These are phyloP conservation scores for Adiantum capillusveneris DNA, from an alignment of 75 land plant species.

Conservation along the genomic window DNA sequence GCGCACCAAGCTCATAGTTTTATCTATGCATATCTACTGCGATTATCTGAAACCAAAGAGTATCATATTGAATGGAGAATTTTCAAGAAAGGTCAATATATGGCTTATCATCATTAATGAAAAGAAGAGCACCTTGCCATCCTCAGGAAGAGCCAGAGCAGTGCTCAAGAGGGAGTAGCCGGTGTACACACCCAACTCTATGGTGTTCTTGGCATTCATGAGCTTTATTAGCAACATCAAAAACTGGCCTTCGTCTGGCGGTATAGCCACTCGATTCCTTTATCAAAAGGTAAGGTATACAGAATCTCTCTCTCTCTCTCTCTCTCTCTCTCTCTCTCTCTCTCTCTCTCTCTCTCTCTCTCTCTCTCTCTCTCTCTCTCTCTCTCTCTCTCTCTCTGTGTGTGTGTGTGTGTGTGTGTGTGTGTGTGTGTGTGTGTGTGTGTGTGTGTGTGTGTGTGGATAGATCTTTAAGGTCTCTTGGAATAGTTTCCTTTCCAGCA, in stretches of 20 bases:
- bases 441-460: too few species aligned
- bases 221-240: conserved; percentile 64
- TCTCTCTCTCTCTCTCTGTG: neutral
- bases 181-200: conserved; percentile 84
- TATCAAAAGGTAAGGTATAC: neutral
- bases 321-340: neutral
- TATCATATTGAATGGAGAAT: neutral
- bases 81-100: neutral
- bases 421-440: too few species aligned
- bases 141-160: conserved; percentile 70
- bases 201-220: conserved; percentile 75
- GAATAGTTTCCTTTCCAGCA: too few species aligned
- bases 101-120: neutral
- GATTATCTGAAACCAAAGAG: conserved; percentile 33
- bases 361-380: neutral
- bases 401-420: too few species aligned
- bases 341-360: neutral
- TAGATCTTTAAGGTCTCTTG: too few species aligned
- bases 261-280: conserved; percentile 68
- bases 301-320: neutral
- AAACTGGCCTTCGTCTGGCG: conserved; percentile 75
- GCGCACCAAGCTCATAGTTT: conserved; percentile 58
- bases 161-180: conserved; percentile 78
- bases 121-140: conserved; percentile 43
- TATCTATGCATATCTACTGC: conserved; percentile 69